phyloP scores from a whole-genome alignment of 2,329 filamentous ascomycete species.

The Lizonia empirigonia region DNA sequence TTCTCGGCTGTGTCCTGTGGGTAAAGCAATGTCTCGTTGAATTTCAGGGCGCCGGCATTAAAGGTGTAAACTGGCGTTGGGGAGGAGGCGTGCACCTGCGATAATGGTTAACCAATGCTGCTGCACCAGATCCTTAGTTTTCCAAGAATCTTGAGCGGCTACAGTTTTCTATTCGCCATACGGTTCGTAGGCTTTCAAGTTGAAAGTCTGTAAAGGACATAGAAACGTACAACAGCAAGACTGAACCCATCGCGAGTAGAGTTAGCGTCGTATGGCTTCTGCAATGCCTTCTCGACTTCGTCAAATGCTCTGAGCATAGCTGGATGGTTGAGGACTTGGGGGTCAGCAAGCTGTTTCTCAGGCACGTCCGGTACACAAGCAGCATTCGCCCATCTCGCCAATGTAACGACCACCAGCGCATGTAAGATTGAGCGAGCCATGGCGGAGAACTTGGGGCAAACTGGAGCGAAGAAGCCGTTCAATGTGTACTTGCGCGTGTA shows the following conservation, averaged over 20 bases:
- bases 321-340: conserved; percentile 27
- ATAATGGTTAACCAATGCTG: not conserved
- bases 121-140: not conserved
- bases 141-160: not conserved
- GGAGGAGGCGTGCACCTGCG: conserved; percentile 37
- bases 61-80: conserved; percentile 28
- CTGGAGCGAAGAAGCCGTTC: not conserved
- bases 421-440: not conserved
- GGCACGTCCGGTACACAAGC: conserved; percentile 38
- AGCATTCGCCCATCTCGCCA: not conserved
- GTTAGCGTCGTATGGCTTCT: conserved; percentile 12
- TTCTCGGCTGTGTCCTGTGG: conserved; percentile 1
- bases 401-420: not conserved
- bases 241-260: conserved; percentile 38
- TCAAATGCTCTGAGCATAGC: conserved; percentile 32
- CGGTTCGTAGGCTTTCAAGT: not conserved
- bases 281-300: conserved; percentile 19
- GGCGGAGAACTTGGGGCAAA: not conserved
- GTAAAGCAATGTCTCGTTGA: conserved; percentile 31
- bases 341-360: conserved; percentile 24
- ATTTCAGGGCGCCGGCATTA: conserved; percentile 39
- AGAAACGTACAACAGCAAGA: conserved; percentile 35
- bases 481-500: not conserved
- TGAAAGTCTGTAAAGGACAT: not conserved
- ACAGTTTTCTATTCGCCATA: not conserved